Evolutionary conservation across 306 rosid genomes (phyloP).

Genomic region (Ziziphus jujuba): DNA sequence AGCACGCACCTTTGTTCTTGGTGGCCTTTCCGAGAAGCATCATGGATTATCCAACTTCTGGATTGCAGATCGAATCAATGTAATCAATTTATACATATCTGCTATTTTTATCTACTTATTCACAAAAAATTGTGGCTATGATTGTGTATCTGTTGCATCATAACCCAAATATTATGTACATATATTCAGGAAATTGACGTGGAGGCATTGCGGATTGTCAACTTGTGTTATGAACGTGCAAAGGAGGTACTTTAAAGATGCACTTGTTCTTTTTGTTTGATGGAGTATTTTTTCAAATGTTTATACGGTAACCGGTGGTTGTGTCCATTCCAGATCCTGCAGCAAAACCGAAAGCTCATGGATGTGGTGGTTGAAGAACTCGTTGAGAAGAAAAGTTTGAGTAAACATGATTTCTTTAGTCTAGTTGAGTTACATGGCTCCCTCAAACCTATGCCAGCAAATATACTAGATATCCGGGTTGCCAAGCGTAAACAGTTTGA

Average conservation of each 20-base stretch:
- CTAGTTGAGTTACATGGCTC: conserved; percentile 77
- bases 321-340: conserved; percentile 61
- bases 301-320: conserved; percentile 20
- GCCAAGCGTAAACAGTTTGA: conserved; percentile 58
- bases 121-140: no score
- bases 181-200: conserved; percentile 71
- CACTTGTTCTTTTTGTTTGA: neutral
- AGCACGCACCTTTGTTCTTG: conserved; percentile 82
- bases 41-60: conserved; percentile 77
- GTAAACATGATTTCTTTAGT: conserved; percentile 66
- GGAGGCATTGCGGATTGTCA: conserved; percentile 70
- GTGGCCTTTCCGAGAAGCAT: conserved; percentile 88
- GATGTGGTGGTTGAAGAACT: conserved; percentile 78
- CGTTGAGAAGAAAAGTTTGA: conserved; percentile 74
- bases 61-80: conserved; percentile 88
- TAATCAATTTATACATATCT: conserved; percentile 35
- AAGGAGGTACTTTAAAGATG: conserved; percentile 58
- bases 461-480: conserved; percentile 63
- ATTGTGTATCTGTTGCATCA: neutral
- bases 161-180: conserved; percentile 19
- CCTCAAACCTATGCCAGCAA: conserved; percentile 55
- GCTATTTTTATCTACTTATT: neutral
- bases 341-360: conserved; percentile 65
- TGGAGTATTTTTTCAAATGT: neutral
- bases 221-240: conserved; percentile 74